A percentile compares a stretch with the other conserved stretches of the same genome.
Conservation (phyloP, 805 yeast species). For the Monosporozyma aerobia region DNA sequence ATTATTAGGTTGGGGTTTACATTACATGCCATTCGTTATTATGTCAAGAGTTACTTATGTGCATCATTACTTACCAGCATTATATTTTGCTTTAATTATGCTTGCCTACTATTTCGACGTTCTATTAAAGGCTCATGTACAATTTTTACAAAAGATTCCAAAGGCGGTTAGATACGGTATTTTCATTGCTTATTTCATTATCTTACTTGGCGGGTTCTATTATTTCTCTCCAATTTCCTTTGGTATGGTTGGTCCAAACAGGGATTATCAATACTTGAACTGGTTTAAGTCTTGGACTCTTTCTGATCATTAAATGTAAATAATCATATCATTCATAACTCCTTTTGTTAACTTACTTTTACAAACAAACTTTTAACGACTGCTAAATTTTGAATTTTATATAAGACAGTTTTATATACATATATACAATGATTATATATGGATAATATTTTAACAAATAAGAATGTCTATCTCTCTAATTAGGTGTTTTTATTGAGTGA, state of each 20-base stretch:
- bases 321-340: background rate
- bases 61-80: conserved; percentile 93
- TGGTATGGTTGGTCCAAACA: conserved; percentile 51
- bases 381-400: background rate
- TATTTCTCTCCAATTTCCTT: conserved; percentile 54
- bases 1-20: conserved; percentile 84
- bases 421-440: background rate
- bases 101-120: conserved; percentile 47
- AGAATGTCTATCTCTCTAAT: background rate
- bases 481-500: conserved; percentile 20
- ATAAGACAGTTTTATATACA: background rate
- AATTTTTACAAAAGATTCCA: conserved; percentile 4
- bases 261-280: conserved; percentile 36
- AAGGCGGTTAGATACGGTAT: conserved; percentile 29
- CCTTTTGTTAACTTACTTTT: background rate
- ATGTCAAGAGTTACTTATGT: conserved; percentile 97
- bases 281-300: conserved; percentile 43
- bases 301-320: conserved; percentile 8
- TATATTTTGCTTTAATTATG: conserved; percentile 68
- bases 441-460: background rate
- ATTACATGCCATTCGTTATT: conserved; percentile 76
- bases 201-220: conserved; percentile 47
- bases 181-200: conserved; percentile 34
- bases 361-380: background rate
- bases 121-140: conserved; percentile 19